Evolutionary conservation across 148 eudicot species (phyloP).

Genomic region (Cornus florida): DNA sequence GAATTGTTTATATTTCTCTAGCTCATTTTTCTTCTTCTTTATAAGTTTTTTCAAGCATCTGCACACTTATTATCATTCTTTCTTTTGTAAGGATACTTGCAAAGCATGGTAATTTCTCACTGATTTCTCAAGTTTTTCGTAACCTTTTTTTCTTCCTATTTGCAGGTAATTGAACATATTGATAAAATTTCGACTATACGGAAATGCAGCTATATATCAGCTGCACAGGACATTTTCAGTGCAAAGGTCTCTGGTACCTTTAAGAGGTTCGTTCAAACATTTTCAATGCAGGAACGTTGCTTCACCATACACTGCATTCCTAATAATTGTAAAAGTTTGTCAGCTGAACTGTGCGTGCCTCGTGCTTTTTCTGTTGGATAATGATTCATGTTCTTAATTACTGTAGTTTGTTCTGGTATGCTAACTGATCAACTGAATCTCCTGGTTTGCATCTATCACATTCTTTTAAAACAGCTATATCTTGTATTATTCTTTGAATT

Average conservation of each 20-base stretch:
- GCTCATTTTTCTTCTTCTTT: neutral
- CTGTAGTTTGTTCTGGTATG: neutral
- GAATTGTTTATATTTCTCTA: neutral
- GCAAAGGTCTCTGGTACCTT: conserved; percentile 95
- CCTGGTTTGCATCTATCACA: neutral
- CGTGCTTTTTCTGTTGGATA: neutral
- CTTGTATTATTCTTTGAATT: neutral
- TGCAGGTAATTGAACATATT: conserved; percentile 80
- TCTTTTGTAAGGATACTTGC: neutral
- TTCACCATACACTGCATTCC: neutral
- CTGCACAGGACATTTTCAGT: conserved; percentile 76
- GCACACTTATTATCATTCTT: no score
- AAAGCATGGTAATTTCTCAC: neutral
- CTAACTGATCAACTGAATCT: neutral
- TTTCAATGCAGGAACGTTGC: neutral
- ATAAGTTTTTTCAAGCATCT: neutral
- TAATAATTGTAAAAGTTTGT: neutral
- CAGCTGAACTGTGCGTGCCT: neutral
- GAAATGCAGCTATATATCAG: conserved; percentile 73
- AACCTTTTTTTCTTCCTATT: neutral
- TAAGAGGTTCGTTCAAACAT: conserved; percentile 59
- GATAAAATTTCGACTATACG: conserved; percentile 74
- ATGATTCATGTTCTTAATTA: neutral
- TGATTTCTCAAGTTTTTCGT: neutral
- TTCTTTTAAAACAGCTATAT: neutral